These are phyloP conservation scores for Strigomonas culicis DNA, from an alignment of 208 protist genomes.

Conservation along the genomic window DNA sequence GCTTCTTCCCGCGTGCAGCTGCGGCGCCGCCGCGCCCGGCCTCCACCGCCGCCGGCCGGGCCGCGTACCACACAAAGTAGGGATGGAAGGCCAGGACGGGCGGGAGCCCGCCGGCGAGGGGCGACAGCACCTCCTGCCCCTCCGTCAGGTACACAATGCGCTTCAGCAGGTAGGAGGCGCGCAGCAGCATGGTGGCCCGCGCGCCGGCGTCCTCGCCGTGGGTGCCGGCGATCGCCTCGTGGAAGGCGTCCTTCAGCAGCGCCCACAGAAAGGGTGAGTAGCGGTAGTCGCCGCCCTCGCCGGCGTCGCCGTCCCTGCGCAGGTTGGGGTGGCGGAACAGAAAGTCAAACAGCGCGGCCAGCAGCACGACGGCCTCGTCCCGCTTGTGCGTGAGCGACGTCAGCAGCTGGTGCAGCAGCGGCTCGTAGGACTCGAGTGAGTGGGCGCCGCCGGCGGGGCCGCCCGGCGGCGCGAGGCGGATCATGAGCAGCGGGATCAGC, in stretches of 20 bases:
- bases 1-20: too few species aligned
- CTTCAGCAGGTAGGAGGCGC: constrained; percentile 78
- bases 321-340: constrained; percentile 47
- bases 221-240: background rate
- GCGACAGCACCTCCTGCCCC: background rate
- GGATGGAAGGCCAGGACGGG: constrained; percentile 25
- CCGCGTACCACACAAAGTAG: constrained; percentile 38
- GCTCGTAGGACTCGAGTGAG: constrained; percentile 12
- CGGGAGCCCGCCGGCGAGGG: background rate
- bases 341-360: constrained; percentile 84
- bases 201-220: constrained; percentile 39
- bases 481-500: constrained; percentile 64
- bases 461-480: background rate
- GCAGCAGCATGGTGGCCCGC: constrained; percentile 71
- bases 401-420: constrained; percentile 18
- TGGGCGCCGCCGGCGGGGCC: background rate
- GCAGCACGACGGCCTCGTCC: constrained; percentile 67
- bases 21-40: constrained; percentile 17
- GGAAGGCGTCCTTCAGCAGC: constrained; percentile 36
- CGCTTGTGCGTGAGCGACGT: constrained; percentile 18
- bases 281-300: constrained; percentile 28
- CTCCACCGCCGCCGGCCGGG: background rate
- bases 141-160: constrained; percentile 69
- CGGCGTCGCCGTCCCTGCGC: constrained; percentile 1
- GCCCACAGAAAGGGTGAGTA: constrained; percentile 63